Percentiles rank a stretch among this genome's conserved stretches.
Evolutionary conservation across 1,284 basidiomycete genomes (phyloP).

Genomic region (Porogramme epimiltina): DNA sequence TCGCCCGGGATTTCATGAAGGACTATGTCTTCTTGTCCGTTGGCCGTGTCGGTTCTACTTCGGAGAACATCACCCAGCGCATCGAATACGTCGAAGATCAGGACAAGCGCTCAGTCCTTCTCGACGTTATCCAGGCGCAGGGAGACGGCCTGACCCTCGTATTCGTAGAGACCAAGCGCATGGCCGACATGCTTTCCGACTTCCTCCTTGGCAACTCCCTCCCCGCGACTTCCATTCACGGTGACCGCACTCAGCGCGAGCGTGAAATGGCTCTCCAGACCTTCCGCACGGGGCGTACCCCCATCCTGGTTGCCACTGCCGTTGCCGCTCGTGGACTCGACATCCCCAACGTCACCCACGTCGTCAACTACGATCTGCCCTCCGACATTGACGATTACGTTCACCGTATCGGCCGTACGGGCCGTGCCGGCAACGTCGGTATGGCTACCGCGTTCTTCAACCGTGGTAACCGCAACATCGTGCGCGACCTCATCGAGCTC

Average conservation of each 20-base stretch:
- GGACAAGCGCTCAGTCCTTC: constrained; percentile 96
- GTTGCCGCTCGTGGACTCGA: constrained; percentile 99
- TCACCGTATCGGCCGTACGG: constrained; percentile 98
- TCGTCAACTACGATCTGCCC: constrained; percentile 98
- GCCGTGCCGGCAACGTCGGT: constrained; percentile 99
- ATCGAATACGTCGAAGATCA: constrained; percentile 98
- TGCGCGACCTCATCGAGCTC: constrained; percentile 89
- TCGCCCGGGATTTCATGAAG: constrained; percentile 95
- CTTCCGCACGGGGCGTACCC: constrained; percentile 93
- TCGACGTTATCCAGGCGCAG: constrained; percentile 91
- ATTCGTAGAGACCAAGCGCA: constrained; percentile 99
- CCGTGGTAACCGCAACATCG: constrained; percentile 89
- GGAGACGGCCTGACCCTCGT: constrained; percentile 81
- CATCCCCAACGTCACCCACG: constrained; percentile 99
- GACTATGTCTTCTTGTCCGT: constrained; percentile 99
- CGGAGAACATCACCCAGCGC: constrained; percentile 99
- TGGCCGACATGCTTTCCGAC: constrained; percentile 98
- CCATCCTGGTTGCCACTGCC: constrained; percentile 97
- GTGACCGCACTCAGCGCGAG: constrained; percentile 97
- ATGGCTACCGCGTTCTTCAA: constrained; percentile 95
- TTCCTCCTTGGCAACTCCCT: constrained; percentile 88
- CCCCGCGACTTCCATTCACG: constrained; percentile 96
- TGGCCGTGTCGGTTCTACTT: constrained; percentile 97
- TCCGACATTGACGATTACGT: constrained; percentile 99
- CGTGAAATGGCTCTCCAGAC: constrained; percentile 95